Evolutionary conservation across 2,329 filamentous ascomycete species (phyloP).

Genomic region (Lojkania enalia): DNA sequence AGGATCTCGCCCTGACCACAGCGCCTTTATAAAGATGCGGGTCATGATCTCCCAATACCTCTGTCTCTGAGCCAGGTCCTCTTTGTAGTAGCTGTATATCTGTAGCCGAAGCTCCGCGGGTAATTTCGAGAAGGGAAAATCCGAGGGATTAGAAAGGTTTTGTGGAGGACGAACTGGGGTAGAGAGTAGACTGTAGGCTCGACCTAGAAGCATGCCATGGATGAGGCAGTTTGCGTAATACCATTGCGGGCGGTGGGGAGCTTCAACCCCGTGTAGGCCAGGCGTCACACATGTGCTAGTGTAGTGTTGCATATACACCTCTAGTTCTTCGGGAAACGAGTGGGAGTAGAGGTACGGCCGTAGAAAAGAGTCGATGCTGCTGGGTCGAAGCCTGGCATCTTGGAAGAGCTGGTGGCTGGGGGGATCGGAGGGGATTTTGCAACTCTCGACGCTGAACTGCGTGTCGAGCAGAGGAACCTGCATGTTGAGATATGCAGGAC

Average conservation of each 20-base stretch:
- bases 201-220: slow-evolving; percentile 11
- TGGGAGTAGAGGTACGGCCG: slow-evolving; percentile 5
- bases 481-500: no score
- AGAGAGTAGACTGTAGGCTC: slow-evolving; percentile 11
- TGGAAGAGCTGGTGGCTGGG: slow-evolving; percentile 8
- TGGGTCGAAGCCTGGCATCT: slow-evolving; percentile 1
- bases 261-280: slow-evolving; percentile 4
- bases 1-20: slow-evolving; percentile 11
- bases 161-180: slow-evolving; percentile 11
- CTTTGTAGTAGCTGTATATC: slow-evolving; percentile 14
- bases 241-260: slow-evolving; percentile 9
- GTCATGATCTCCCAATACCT: slow-evolving; percentile 13
- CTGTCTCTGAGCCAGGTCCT: slow-evolving; percentile 3
- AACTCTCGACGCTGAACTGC: no score
- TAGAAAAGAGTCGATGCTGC: slow-evolving; percentile 6
- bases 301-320: slow-evolving; percentile 8
- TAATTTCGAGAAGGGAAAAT: slow-evolving; percentile 11
- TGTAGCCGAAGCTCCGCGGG: slow-evolving; percentile 12
- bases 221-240: slow-evolving; percentile 19
- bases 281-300: slow-evolving; percentile 3
- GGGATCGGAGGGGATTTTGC: no score
- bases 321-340: slow-evolving; percentile 7
- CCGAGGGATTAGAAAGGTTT: background rate
- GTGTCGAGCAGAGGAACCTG: no score
- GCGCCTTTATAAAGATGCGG: slow-evolving; percentile 12